These are phyloP conservation scores for Paramecium bursaria DNA, from an alignment of 73 alveolate species.

Conservation along the genomic window DNA sequence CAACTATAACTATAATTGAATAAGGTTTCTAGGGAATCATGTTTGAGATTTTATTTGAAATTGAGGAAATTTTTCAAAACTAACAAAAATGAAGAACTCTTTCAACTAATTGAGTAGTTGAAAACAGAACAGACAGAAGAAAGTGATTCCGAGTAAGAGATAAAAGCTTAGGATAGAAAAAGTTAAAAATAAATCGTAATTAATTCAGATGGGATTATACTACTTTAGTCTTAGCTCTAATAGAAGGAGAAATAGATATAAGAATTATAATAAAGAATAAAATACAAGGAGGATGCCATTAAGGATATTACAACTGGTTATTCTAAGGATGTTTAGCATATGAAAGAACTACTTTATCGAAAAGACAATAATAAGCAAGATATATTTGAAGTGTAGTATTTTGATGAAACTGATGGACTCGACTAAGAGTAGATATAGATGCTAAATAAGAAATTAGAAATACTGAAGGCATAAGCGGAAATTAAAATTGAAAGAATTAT, in stretches of 20 bases:
- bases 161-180: conserved; percentile 5
- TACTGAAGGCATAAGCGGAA: background rate
- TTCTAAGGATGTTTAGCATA: conserved; percentile 30
- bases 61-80: conserved; percentile 29
- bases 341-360: conserved; percentile 37
- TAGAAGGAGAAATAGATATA: background rate
- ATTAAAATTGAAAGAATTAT: background rate
- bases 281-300: conserved; percentile 2
- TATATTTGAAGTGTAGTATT: conserved; percentile 36
- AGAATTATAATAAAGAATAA: conserved; percentile 5
- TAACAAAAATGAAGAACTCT: background rate
- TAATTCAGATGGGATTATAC: background rate
- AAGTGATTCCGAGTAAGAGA: no score
- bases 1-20: background rate
- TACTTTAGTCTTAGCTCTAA: background rate
- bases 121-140: background rate
- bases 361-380: background rate
- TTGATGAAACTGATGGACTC: conserved; percentile 27
- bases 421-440: conserved; percentile 8
- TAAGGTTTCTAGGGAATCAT: background rate
- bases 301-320: conserved; percentile 30
- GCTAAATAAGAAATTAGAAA: background rate
- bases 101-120: background rate
- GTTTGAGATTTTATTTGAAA: conserved; percentile 19
- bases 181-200: background rate